phyloP scores from a whole-genome alignment of 148 eudicot genomes.

The Silene latifolia region DNA sequence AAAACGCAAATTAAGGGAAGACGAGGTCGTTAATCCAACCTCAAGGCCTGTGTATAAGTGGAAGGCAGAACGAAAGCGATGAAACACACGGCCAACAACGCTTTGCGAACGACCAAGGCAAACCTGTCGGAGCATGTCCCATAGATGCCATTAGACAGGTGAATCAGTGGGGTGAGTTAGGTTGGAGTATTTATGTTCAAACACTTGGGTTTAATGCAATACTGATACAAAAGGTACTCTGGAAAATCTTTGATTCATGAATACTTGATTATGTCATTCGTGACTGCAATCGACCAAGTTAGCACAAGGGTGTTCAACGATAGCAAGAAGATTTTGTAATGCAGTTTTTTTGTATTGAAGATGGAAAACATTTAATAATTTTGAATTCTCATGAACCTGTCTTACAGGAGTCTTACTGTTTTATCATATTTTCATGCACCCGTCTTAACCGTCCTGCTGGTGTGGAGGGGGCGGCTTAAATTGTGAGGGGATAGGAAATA shows the following conservation, averaged over 20 bases:
- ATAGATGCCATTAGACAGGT: neutral
- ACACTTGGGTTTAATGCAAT: neutral
- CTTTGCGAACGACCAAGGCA: neutral
- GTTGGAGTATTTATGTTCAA: neutral
- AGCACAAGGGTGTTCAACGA: neutral
- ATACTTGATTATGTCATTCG: neutral
- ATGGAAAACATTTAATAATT: neutral
- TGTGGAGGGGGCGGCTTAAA: too few species aligned
- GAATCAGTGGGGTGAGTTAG: neutral
- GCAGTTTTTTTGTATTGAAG: neutral
- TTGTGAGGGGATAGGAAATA: too few species aligned
- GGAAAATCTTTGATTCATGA: too few species aligned
- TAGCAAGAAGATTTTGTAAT: neutral
- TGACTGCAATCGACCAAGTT: neutral
- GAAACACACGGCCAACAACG: neutral
- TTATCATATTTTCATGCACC: neutral
- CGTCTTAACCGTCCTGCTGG: too few species aligned
- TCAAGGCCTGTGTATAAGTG: constrained; percentile 50
- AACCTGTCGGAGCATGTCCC: neutral
- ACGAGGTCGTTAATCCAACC: constrained; percentile 62
- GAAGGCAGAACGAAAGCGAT: constrained; percentile 38
- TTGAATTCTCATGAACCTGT: neutral
- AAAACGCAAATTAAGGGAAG: constrained; percentile 82
- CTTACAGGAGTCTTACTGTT: neutral
- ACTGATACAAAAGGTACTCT: too few species aligned